phyloP scores from a whole-genome alignment of 2,329 filamentous ascomycete species.

The Scedosporium dehoogii region DNA sequence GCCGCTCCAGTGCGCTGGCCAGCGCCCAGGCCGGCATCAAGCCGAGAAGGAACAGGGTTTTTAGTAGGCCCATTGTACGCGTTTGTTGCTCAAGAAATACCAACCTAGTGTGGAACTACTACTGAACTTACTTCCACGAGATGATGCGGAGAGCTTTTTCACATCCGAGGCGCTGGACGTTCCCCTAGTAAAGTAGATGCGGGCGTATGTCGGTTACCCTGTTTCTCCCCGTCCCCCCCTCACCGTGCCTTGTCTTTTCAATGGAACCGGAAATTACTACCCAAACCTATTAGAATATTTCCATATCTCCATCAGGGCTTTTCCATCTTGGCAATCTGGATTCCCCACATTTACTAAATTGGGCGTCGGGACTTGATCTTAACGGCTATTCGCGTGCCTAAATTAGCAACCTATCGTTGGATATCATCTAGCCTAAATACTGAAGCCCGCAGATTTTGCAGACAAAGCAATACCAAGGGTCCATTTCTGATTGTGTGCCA shows the following conservation, averaged over 20 bases:
- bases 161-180: background rate
- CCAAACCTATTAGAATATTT: background rate
- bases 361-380: background rate
- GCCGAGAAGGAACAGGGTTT: background rate
- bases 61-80: background rate
- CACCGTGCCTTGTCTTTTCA: background rate
- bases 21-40: background rate
- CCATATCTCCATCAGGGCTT: background rate
- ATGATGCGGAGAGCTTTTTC: background rate
- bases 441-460: background rate
- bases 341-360: background rate
- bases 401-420: background rate
- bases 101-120: background rate
- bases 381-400: constrained; percentile 1
- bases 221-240: background rate
- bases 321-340: background rate
- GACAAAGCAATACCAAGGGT: no score
- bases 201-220: background rate
- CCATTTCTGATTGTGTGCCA: no score
- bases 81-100: background rate
- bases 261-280: background rate
- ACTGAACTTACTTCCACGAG: background rate
- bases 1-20: background rate
- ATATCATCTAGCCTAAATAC: background rate
- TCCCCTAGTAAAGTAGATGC: background rate